These are phyloP conservation scores for Ascoidea rubescens DNA, from an alignment of 805 yeast genomes.

Conservation along the genomic window DNA sequence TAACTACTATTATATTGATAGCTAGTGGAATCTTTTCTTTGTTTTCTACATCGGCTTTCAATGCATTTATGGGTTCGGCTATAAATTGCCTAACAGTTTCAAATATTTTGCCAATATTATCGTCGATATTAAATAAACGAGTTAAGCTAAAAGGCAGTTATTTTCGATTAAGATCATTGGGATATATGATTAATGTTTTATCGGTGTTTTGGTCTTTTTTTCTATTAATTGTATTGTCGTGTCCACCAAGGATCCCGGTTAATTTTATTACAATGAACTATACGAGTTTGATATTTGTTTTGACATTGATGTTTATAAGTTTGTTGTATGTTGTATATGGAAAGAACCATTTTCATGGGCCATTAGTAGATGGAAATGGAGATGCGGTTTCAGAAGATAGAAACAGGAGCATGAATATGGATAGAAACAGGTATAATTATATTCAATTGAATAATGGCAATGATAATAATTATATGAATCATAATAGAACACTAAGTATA, in stretches of 20 bases:
- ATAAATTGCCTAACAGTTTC: conserved; percentile 65
- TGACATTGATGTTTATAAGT: conserved; percentile 34
- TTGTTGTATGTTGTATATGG: conserved; percentile 50
- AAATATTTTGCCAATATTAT: conserved; percentile 59
- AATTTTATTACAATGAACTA: conserved; percentile 27
- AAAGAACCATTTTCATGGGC: conserved; percentile 45
- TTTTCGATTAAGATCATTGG: conserved; percentile 45
- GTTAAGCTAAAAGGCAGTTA: conserved; percentile 53
- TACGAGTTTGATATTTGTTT: conserved; percentile 47
- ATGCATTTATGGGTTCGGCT: conserved; percentile 75
- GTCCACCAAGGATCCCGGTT: conserved; percentile 54
- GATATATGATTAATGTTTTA: conserved; percentile 46
- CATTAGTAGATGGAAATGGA: conserved; percentile 22
- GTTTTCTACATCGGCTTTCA: conserved; percentile 60
- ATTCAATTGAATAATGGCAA: no score
- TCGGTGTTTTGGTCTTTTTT: conserved; percentile 48
- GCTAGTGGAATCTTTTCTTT: conserved; percentile 51
- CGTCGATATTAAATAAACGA: conserved; percentile 46
- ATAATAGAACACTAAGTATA: no score
- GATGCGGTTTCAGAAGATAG: not conserved
- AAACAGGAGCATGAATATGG: no score
- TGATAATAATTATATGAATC: no score
- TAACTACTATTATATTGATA: conserved; percentile 50
- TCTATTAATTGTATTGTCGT: conserved; percentile 47
- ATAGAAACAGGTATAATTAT: no score